phyloP scores from a whole-genome alignment of 2,329 filamentous ascomycete species.

The Paracamarosporium sp. region DNA sequence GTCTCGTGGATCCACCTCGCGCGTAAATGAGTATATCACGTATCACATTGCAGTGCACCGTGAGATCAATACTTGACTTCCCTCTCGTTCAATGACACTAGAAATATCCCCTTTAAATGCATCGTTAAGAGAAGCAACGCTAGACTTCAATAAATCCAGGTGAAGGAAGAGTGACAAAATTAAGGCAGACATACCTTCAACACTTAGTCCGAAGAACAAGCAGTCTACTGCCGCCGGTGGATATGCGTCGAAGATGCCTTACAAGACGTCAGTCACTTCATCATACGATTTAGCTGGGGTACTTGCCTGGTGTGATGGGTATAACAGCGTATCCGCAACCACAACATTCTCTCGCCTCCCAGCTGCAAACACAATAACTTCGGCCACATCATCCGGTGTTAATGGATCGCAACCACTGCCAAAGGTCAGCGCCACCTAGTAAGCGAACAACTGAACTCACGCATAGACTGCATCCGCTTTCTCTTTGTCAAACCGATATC shows the following conservation, averaged over 20 bases:
- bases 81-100: too few species aligned
- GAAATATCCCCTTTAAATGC: too few species aligned
- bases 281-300: background rate
- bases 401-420: constrained; percentile 69
- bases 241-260: constrained; percentile 12
- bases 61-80: too few species aligned
- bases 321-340: constrained; percentile 81
- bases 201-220: too few species aligned
- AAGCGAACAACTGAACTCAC: constrained; percentile 38
- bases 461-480: constrained; percentile 88
- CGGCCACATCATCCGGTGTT: constrained; percentile 87
- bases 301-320: constrained; percentile 82
- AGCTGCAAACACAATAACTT: constrained; percentile 82
- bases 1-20: too few species aligned
- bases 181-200: too few species aligned
- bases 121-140: too few species aligned
- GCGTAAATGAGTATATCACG: too few species aligned
- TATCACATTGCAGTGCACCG: too few species aligned
- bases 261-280: background rate
- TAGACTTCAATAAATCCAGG: too few species aligned
- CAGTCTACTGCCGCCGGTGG: constrained; percentile 1
- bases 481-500: constrained; percentile 82
- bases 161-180: too few species aligned
- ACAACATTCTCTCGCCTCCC: constrained; percentile 86
- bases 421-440: constrained; percentile 8